These are phyloP conservation scores for Grosmannia clavigera DNA, from an alignment of 2,329 filamentous ascomycete genomes.

Conservation along the genomic window DNA sequence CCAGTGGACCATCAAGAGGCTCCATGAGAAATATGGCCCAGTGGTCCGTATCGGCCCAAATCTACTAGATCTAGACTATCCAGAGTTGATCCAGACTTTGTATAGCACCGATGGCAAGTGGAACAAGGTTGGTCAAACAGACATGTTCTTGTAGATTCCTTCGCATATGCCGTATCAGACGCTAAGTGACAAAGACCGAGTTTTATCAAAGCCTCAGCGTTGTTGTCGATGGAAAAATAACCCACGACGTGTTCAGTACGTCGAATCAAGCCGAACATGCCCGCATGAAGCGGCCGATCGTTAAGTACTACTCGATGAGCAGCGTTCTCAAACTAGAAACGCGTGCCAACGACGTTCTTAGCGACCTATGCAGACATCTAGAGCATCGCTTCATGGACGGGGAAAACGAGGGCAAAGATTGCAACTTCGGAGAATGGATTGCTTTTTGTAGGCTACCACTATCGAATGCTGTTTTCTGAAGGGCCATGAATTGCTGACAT, in stretches of 20 bases:
- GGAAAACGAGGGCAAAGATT: constrained; percentile 15
- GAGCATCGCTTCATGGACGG: constrained; percentile 13
- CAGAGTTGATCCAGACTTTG: constrained; percentile 23
- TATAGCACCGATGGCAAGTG: constrained; percentile 21
- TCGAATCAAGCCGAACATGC: constrained; percentile 19
- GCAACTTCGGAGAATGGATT: constrained; percentile 29
- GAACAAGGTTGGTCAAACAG: background rate
- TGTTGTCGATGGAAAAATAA: constrained; percentile 20
- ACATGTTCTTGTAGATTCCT: constrained; percentile 13
- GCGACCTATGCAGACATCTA: constrained; percentile 18
- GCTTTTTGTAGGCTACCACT: constrained; percentile 20
- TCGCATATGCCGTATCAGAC: background rate
- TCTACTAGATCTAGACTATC: constrained; percentile 23
- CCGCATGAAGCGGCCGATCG: constrained; percentile 23
- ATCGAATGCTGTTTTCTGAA: too few species aligned
- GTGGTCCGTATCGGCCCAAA: constrained; percentile 29
- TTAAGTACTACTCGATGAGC: constrained; percentile 20
- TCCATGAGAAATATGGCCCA: constrained; percentile 20
- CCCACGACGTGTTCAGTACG: constrained; percentile 25
- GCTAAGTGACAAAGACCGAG: background rate
- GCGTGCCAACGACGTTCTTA: constrained; percentile 25
- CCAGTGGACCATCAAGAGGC: constrained; percentile 17
- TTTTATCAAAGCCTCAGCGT: constrained; percentile 7
- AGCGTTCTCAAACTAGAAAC: constrained; percentile 27
- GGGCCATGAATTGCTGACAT: background rate